phyloP scores from a whole-genome alignment of 257 asterid species.

The Forsythia viridissima region DNA sequence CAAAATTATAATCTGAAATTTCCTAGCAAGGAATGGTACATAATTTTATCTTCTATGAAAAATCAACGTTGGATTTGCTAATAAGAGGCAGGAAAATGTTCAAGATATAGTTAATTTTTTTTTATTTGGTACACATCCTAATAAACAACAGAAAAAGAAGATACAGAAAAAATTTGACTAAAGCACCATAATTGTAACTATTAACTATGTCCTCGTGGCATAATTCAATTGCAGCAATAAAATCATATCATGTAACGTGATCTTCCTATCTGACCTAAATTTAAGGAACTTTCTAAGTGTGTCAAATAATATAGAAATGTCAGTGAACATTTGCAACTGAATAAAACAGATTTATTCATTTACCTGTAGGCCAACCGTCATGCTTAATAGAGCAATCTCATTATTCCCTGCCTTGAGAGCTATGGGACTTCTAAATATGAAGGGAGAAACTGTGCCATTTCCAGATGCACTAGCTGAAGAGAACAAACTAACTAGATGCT shows the following conservation, averaged over 20 bases:
- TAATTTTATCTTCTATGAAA: no score
- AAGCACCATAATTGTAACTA: neutral
- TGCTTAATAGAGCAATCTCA: slow-evolving; percentile 80
- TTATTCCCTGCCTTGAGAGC: slow-evolving; percentile 66
- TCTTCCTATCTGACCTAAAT: slow-evolving; percentile 1
- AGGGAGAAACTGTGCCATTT: slow-evolving; percentile 67
- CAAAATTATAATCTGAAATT: no score
- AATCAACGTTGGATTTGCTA: no score
- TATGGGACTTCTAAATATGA: slow-evolving; percentile 58
- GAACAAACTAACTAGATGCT: slow-evolving; percentile 18
- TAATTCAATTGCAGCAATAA: no score
- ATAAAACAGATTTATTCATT: slow-evolving; percentile 1
- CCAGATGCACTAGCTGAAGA: slow-evolving; percentile 77
- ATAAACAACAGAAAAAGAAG: no score
- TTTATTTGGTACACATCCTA: no score
- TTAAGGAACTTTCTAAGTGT: neutral
- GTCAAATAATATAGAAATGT: neutral
- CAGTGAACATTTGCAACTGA: slow-evolving; percentile 5
- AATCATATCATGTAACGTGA: neutral
- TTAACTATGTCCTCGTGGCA: neutral
- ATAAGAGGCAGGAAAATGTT: no score
- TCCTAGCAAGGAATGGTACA: no score
- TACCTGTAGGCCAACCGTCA: slow-evolving; percentile 88
- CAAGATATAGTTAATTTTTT: no score
- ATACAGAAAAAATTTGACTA: no score